Percentiles rank a stretch among this genome's conserved stretches.
These are phyloP conservation scores for Piper betle DNA, from an alignment of 164 flowering plant species.

Conservation along the genomic window DNA sequence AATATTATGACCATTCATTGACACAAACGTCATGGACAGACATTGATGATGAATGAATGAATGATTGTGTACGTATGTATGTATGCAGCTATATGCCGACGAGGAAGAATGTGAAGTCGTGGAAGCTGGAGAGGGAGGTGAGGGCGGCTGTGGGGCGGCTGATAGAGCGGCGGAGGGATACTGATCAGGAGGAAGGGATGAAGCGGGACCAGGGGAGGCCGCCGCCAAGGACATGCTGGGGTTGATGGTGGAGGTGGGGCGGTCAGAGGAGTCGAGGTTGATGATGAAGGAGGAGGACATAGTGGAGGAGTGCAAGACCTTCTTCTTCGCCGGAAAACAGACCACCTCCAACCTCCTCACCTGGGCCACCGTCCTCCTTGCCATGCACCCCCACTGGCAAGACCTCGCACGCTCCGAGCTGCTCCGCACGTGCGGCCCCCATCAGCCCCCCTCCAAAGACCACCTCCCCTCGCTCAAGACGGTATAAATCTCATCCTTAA, in stretches of 20 bases:
- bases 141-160: constrained; percentile 47
- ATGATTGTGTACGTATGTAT: not conserved
- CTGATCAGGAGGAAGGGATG: constrained; percentile 19
- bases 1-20: not conserved
- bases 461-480: constrained; percentile 63
- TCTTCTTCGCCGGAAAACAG: constrained; percentile 94
- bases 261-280: constrained; percentile 8
- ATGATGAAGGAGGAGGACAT: constrained; percentile 56
- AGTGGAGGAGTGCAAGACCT: constrained; percentile 90
- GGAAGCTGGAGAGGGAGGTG: constrained; percentile 70
- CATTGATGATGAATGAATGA: no score
- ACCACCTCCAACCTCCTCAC: constrained; percentile 93
- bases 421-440: constrained; percentile 62
- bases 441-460: constrained; percentile 67
- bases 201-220: constrained; percentile 2
- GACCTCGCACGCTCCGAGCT: constrained; percentile 86
- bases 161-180: constrained; percentile 32
- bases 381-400: constrained; percentile 98
- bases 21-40: no score
- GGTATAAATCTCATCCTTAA: constrained; percentile 26
- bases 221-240: constrained; percentile 48
- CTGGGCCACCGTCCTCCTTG: constrained; percentile 81
- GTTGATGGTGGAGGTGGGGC: constrained; percentile 42
- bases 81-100: constrained; percentile 32
- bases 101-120: constrained; percentile 44